Evolutionary conservation across 192 early-diverging fungal genomes (phyloP), one percentile per base, ranked within the genome.

Genomic region (Linnemannia schmuckeri): DNA sequence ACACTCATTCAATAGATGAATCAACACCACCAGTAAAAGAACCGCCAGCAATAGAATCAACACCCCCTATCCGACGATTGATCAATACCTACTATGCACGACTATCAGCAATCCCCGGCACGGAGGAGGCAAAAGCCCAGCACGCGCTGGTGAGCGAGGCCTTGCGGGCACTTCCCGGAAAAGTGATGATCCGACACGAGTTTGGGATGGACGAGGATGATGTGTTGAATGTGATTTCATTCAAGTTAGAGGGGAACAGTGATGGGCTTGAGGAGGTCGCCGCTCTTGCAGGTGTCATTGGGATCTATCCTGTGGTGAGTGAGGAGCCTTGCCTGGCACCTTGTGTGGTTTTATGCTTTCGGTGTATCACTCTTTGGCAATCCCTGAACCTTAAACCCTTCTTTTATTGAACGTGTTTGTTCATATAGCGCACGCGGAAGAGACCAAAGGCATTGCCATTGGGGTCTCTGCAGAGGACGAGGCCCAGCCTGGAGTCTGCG

Each of bases 291-390:
- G 83, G 78, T n/a, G 82, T 90, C 24, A 89, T 89, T 81, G 79
- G 85, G 13, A 81, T 89, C 47, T 92, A 90, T 82, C 91, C 91
- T 71, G 88, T 92, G 74, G 91, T 92, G 87, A 79, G 79, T 75
- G 44, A 46, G 44, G 2, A 13, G 63, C 0, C 40, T 61, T 15
- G 30, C 4, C 8, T 44, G 71, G 41, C 15, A 6, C 42, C 40
- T 70, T 41, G 20, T 42, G 22, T 44, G 9, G 46, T 37, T 76
- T 49, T 69, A 37, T 10, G 4, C 30, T 27, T 20, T 27, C 10
- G 17, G n/a, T 44, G 55, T 52, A 20, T 24, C 55, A 42, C 6
- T 41, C 47, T 27, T 33, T 41, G 9, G 4, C 30, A 47, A 15
- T 42, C 70, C 47, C 69, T 22, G 17, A 68, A 27, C 27, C 6